A percentile compares a stretch with the other conserved stretches of the same genome.
Evolutionary conservation across 2,329 filamentous ascomycete species (phyloP).

Genomic region (Fusarium albidum): DNA sequence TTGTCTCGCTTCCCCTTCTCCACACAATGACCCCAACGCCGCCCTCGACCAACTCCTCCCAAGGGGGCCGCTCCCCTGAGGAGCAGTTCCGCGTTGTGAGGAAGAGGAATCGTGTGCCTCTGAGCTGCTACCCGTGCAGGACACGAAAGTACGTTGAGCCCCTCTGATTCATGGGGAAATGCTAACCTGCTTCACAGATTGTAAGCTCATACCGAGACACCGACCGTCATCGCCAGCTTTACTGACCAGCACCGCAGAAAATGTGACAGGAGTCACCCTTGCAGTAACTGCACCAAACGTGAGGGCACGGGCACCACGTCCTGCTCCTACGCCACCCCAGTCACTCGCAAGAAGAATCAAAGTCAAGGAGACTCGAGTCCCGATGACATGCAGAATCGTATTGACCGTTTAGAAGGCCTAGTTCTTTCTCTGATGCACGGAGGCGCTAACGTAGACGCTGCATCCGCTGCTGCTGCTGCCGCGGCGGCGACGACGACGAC

Average conservation of each 20-base stretch:
- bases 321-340: constrained; percentile 83
- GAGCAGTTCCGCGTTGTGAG: constrained; percentile 87
- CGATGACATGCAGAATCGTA: constrained; percentile 98
- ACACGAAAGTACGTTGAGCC: constrained; percentile 81
- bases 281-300: constrained; percentile 93
- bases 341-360: constrained; percentile 76
- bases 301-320: constrained; percentile 81
- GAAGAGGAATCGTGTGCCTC: constrained; percentile 88
- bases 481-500: constrained; percentile 46
- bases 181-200: constrained; percentile 51
- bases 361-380: constrained; percentile 69
- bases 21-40: constrained; percentile 77
- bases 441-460: constrained; percentile 63
- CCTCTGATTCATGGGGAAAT: constrained; percentile 14
- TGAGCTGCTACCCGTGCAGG: constrained; percentile 91
- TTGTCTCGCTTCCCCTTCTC: constrained; percentile 32
- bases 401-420: constrained; percentile 91
- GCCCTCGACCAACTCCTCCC: constrained; percentile 80
- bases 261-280: constrained; percentile 91
- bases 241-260: constrained; percentile 64
- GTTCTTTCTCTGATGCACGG: constrained; percentile 95
- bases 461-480: constrained; percentile 46
- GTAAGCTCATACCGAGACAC: constrained; percentile 34
- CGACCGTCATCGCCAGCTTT: constrained; percentile 1
- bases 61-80: constrained; percentile 80